A percentile compares a stretch with the other conserved stretches of the same genome.
Evolutionary conservation across 768 basidiomycete genomes (phyloP).

Genomic region (Pleurotus citrinopileatus): DNA sequence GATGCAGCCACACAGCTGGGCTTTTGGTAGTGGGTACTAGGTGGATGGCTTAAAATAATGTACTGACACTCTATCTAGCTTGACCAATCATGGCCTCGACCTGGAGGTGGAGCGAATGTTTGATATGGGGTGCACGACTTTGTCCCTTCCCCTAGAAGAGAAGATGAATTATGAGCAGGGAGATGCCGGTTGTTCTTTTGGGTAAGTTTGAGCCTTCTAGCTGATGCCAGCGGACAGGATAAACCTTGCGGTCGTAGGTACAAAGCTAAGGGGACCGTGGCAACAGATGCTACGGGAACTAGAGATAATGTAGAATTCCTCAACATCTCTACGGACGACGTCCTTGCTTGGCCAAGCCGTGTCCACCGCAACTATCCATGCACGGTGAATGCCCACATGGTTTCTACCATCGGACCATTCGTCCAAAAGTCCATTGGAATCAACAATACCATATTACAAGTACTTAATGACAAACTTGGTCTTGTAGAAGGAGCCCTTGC

Average conservation of each 20-base stretch:
- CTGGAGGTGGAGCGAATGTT: constrained; percentile 50
- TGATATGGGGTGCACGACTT: constrained; percentile 50
- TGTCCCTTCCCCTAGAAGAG: constrained; percentile 53
- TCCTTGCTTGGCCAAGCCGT: constrained; percentile 53
- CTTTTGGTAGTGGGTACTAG: constrained; percentile 38
- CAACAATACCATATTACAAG: constrained; percentile 46
- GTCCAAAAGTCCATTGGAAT: constrained; percentile 55
- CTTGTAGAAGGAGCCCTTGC: constrained; percentile 47
- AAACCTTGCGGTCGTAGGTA: too few relatives aligned
- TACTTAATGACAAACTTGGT: constrained; percentile 57
- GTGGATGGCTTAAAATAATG: background rate
- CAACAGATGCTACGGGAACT: constrained; percentile 59
- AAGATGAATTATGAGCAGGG: constrained; percentile 60
- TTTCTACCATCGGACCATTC: constrained; percentile 47
- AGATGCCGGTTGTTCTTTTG: constrained; percentile 38
- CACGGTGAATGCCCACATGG: constrained; percentile 49
- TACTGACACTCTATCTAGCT: constrained; percentile 22
- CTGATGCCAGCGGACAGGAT: too few relatives aligned
- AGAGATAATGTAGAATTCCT: constrained; percentile 60
- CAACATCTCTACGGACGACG: constrained; percentile 70
- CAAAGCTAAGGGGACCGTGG: constrained; percentile 61
- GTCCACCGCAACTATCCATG: constrained; percentile 56
- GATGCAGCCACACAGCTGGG: constrained; percentile 34
- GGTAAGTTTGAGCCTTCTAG: constrained; percentile 26
- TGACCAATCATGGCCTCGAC: constrained; percentile 56